phyloP scores from a whole-genome alignment of 371 early-diverging fungal species.

The Capillidium heterosporum region DNA sequence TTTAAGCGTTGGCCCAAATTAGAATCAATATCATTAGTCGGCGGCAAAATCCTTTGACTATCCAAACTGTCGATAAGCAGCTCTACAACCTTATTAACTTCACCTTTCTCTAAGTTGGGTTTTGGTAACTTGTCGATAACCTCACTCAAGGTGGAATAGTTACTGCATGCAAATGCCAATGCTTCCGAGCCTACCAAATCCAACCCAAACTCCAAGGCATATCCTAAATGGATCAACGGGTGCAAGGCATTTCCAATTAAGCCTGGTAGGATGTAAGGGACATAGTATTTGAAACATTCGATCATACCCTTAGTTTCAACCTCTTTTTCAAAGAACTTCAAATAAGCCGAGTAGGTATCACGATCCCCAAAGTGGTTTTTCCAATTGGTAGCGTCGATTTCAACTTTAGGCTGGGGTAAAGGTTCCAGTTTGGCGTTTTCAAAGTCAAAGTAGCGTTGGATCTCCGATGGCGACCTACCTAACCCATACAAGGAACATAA shows the following conservation, averaged over 20 bases:
- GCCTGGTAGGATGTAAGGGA: conserved; percentile 1
- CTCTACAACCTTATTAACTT: no score
- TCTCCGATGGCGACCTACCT: not conserved
- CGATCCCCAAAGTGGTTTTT: not conserved
- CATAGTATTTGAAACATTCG: not conserved
- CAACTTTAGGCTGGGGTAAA: not conserved
- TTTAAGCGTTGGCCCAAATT: no score
- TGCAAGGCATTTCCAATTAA: conserved; percentile 1
- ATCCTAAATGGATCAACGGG: conserved; percentile 7
- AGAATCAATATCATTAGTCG: not conserved
- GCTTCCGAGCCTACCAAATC: conserved; percentile 1
- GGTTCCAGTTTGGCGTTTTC: not conserved
- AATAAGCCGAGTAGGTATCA: conserved; percentile 3
- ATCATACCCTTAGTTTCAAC: not conserved
- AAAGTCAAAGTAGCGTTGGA: not conserved
- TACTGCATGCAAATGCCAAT: conserved; percentile 5
- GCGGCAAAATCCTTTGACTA: no score
- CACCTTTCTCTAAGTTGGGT: no score
- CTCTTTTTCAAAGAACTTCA: conserved; percentile 5
- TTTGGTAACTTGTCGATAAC: not conserved
- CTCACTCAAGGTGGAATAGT: not conserved
- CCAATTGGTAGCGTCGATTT: conserved; percentile 2
- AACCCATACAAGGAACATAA: conserved; percentile 5
- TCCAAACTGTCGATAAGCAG: not conserved
- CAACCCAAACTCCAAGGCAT: conserved; percentile 4